These are phyloP conservation scores for Westerdykella ornata DNA, from an alignment of 2,329 filamentous ascomycete genomes.

Conservation along the genomic window DNA sequence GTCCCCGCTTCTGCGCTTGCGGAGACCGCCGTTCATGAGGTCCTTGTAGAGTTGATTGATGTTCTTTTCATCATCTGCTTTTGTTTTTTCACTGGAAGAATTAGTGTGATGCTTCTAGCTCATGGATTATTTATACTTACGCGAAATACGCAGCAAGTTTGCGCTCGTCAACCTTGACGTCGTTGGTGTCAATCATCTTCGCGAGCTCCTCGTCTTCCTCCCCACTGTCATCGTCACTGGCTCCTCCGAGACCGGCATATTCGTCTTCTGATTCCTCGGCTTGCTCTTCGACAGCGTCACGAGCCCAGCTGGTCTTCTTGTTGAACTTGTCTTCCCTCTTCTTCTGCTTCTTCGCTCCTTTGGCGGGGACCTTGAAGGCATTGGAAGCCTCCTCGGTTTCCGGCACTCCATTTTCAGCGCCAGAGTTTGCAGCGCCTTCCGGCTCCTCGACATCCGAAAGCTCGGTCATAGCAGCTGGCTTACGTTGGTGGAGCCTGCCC, in stretches of 20 bases:
- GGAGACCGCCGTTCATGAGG: conserved; percentile 79
- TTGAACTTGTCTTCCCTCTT: conserved; percentile 53
- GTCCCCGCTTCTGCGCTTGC: conserved; percentile 66
- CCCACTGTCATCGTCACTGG: conserved; percentile 75
- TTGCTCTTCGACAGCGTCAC: conserved; percentile 79
- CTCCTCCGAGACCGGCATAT: conserved; percentile 88
- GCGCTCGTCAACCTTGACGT: conserved; percentile 70
- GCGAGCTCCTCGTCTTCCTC: conserved; percentile 69
- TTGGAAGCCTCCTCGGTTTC: conserved; percentile 34
- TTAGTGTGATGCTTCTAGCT: conserved; percentile 15
- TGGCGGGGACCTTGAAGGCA: conserved; percentile 67
- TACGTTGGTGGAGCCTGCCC: conserved; percentile 48
- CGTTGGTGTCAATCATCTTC: conserved; percentile 81
- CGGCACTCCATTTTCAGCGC: conserved; percentile 10
- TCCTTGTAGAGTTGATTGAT: conserved; percentile 90
- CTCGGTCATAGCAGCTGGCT: conserved; percentile 31
- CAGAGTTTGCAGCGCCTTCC: conserved; percentile 16
- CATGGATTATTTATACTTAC: conserved; percentile 52
- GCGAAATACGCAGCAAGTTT: conserved; percentile 81
- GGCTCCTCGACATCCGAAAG: conserved; percentile 45
- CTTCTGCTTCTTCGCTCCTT: conserved; percentile 53
- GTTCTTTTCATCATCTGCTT: conserved; percentile 73
- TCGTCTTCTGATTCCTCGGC: conserved; percentile 98
- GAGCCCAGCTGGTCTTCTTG: conserved; percentile 80
- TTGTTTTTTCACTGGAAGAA: conserved; percentile 64